Evolutionary conservation across 208 protist species (phyloP).

Genomic region (Polymyxa betae): DNA sequence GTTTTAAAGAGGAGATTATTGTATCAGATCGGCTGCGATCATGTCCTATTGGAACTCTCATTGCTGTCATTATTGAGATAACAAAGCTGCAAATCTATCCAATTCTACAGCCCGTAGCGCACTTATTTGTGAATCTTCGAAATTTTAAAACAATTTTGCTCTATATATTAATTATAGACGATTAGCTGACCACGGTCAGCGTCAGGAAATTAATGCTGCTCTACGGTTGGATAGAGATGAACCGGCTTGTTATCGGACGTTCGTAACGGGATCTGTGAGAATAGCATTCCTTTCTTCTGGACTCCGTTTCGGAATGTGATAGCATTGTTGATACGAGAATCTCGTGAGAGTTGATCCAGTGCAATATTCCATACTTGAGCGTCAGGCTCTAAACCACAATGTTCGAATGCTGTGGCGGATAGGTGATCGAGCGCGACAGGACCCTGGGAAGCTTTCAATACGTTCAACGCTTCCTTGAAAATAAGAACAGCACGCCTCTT

Average conservation of each 20-base stretch:
- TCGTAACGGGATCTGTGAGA: constrained; percentile 33
- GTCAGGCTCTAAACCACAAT: background rate
- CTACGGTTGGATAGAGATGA: background rate
- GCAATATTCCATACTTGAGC: background rate
- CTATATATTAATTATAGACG: too few species aligned
- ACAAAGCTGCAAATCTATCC: too few species aligned
- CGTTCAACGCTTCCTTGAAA: background rate
- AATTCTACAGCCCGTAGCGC: too few species aligned
- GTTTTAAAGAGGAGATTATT: background rate
- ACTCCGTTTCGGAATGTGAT: constrained; percentile 26
- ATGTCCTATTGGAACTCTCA: too few species aligned
- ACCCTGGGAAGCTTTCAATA: constrained; percentile 14
- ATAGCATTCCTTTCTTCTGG: constrained; percentile 30
- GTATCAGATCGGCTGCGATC: background rate
- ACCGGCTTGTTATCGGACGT: background rate
- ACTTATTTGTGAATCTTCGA: too few species aligned
- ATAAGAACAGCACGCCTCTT: background rate
- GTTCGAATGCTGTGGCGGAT: constrained; percentile 31
- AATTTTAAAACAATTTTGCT: too few species aligned
- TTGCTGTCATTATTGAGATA: too few species aligned
- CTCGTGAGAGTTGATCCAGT: constrained; percentile 11
- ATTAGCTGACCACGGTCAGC: background rate
- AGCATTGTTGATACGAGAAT: constrained; percentile 46
- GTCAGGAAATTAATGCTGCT: background rate
- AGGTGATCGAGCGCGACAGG: constrained; percentile 16